Base-by-base conservation (phyloP, 2,329 filamentous ascomycete species). In the Ophiostoma angusticollis region DNA sequence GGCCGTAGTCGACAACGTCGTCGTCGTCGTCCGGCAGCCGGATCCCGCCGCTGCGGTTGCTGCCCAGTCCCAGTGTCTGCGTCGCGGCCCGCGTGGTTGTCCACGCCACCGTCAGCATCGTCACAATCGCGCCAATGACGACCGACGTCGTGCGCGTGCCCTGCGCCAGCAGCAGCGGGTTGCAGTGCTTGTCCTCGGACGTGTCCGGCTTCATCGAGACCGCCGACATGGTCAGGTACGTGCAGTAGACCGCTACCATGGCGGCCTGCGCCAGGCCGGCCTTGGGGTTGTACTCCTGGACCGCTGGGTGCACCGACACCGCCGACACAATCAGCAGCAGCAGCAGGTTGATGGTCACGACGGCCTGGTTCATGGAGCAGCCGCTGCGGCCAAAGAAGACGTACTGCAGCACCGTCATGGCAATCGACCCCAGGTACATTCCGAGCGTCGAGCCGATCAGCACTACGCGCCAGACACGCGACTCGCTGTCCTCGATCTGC, bases 171-270 rank as follows among this genome's bases (percentile, higher is more conserved):
- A 95, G 70, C 23, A 98, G 70, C 8, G 91, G 91, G 60, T 98
- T 98, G 74, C 91, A 98, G 48, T 84, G 73, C 51, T 84, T 80
- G 64, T 95, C 70, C 54, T 94, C 86, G 1, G 91, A 80, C 62
- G 93, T 65, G 58, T 96, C 89, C 1, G 91, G 91, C 53, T 98
- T 89, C 91, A 98, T 96, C 40, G 86, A 93, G 1, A 98, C 91
- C 19, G 91, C 91, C 3, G 87, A 95, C 78, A 98, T 85, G 49
- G 91, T 98, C 40, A 98, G 74, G 56, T 98, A 98, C 31, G 91
- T 96, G 73, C 91, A 98, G 68, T 98, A 98, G 42, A 94, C 75
- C 14, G 87, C 85, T 31, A 98, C 91, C 74, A 96, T 95, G 45
- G 91, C 89, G 30, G 87, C 86, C 58, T 98, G 91, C n/a, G 91